phyloP scores from a whole-genome alignment of 495 filamentous ascomycete species.

The Neurospora sp. region DNA sequence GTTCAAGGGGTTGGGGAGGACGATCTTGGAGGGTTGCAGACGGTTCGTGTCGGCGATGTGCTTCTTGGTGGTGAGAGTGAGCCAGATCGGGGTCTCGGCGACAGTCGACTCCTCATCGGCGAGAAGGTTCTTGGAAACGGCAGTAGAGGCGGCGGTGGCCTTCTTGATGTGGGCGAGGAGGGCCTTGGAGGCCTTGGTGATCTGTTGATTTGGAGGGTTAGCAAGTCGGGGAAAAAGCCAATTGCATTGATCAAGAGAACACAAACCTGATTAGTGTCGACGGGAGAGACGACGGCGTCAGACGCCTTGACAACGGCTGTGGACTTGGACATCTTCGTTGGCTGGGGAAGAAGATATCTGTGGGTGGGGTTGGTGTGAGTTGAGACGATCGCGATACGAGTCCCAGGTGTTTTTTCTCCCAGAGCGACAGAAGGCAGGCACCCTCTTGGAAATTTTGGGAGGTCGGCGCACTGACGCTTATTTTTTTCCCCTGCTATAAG shows the following conservation, averaged over 20 bases:
- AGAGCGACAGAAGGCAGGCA: neutral
- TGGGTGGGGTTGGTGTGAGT: constrained; percentile 4
- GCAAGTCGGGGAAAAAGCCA: neutral
- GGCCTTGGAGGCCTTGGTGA: constrained; percentile 68
- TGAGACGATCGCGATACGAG: neutral
- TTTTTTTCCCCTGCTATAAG: constrained; percentile 5
- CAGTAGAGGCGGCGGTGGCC: constrained; percentile 42
- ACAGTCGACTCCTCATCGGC: constrained; percentile 43
- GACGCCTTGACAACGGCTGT: constrained; percentile 15
- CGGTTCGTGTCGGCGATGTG: constrained; percentile 35
- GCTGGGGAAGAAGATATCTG: constrained; percentile 8
- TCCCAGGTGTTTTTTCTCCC: constrained; percentile 11
- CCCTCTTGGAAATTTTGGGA: constrained; percentile 18
- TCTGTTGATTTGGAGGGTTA: constrained; percentile 31
- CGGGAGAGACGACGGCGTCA: constrained; percentile 24
- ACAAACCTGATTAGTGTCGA: constrained; percentile 37
- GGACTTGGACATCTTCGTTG: constrained; percentile 19
- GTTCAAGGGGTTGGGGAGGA: constrained; percentile 62
- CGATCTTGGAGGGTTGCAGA: constrained; percentile 59
- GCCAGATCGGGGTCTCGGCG: constrained; percentile 56
- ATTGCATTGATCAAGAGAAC: neutral
- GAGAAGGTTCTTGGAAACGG: constrained; percentile 66
- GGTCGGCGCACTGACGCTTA: constrained; percentile 8
- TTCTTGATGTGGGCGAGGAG: constrained; percentile 72
- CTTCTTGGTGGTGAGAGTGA: constrained; percentile 82